These are phyloP conservation scores for Parietaria judaica DNA, from an alignment of 306 rosid genomes.

Conservation along the genomic window DNA sequence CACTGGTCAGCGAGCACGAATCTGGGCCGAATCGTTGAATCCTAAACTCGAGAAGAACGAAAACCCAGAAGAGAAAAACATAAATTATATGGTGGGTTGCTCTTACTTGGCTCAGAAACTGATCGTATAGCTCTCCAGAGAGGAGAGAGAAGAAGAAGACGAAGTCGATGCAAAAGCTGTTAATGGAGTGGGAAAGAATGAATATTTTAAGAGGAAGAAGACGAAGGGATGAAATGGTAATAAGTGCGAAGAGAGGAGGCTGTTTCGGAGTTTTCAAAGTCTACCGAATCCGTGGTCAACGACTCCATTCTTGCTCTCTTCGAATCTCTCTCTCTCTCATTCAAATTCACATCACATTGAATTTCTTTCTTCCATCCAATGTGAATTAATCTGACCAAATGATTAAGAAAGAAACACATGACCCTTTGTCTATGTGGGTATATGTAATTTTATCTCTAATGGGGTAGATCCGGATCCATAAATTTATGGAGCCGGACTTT, in stretches of 20 bases:
- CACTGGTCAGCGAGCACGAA: constrained; percentile 4
- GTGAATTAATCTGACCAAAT: neutral
- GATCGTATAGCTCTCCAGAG: constrained; percentile 34
- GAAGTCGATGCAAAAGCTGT: constrained; percentile 18
- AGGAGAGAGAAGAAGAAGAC: constrained; percentile 18
- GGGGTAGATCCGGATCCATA: too few relatives aligned
- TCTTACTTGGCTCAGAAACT: constrained; percentile 28
- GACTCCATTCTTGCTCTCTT: constrained; percentile 36
- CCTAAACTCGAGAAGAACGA: constrained; percentile 25
- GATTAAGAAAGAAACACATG: too few relatives aligned
- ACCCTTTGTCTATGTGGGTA: too few relatives aligned
- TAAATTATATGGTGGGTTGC: constrained; percentile 8
- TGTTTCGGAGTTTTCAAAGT: constrained; percentile 64
- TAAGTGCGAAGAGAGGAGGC: constrained; percentile 35
- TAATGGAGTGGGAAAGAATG: constrained; percentile 1
- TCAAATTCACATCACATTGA: constrained; percentile 25
- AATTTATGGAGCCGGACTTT: too few relatives aligned
- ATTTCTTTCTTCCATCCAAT: constrained; percentile 16
- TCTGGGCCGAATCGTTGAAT: constrained; percentile 18
- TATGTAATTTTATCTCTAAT: too few relatives aligned
- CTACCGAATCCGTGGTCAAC: constrained; percentile 53
- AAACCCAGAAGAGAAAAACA: constrained; percentile 14
- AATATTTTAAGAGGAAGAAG: constrained; percentile 20
- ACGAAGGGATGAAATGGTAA: constrained; percentile 33
- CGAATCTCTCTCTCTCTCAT: constrained; percentile 29